Percentiles rank a stretch among this genome's conserved stretches.
Evolutionary conservation across 2,329 filamentous ascomycete species (phyloP).

Genomic region (Colletotrichum melonis): DNA sequence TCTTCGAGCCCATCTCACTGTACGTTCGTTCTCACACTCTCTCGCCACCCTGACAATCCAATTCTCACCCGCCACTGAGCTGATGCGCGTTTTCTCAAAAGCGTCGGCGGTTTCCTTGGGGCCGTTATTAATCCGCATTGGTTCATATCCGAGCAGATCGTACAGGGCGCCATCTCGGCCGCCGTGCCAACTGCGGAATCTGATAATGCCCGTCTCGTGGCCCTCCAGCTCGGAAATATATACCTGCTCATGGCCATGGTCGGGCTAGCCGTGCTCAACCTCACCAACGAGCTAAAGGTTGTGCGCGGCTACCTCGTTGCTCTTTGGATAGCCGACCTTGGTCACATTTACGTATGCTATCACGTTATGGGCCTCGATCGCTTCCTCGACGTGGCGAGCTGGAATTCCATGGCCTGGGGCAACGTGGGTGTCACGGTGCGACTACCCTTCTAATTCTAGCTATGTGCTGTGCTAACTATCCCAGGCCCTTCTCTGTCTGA

Average conservation of each 20-base stretch:
- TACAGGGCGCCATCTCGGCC: conserved; percentile 42
- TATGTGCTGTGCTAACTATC: not conserved
- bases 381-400: conserved; percentile 64
- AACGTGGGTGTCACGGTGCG: conserved; percentile 75
- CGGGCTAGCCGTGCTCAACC: conserved; percentile 72
- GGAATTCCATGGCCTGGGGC: conserved; percentile 80
- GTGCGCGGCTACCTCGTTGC: conserved; percentile 75
- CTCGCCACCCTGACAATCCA: not conserved
- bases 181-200: conserved; percentile 47
- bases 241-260: conserved; percentile 75
- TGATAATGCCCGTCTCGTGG: conserved; percentile 65
- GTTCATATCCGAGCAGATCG: conserved; percentile 74
- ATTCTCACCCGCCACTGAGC: conserved; percentile 12
- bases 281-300: conserved; percentile 73
- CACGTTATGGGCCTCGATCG: conserved; percentile 66
- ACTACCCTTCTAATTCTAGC: conserved; percentile 9
- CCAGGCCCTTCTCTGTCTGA: conserved; percentile 45
- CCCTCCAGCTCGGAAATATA: conserved; percentile 76
- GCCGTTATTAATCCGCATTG: conserved; percentile 67
- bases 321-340: conserved; percentile 73
- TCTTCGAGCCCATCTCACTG: conserved; percentile 77
- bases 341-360: conserved; percentile 71
- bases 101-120: conserved; percentile 68
- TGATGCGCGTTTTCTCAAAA: conserved; percentile 44
- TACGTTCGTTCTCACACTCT: conserved; percentile 55